Evolutionary conservation across 345 rosid species (phyloP).

Genomic region (Passiflora organensis): DNA sequence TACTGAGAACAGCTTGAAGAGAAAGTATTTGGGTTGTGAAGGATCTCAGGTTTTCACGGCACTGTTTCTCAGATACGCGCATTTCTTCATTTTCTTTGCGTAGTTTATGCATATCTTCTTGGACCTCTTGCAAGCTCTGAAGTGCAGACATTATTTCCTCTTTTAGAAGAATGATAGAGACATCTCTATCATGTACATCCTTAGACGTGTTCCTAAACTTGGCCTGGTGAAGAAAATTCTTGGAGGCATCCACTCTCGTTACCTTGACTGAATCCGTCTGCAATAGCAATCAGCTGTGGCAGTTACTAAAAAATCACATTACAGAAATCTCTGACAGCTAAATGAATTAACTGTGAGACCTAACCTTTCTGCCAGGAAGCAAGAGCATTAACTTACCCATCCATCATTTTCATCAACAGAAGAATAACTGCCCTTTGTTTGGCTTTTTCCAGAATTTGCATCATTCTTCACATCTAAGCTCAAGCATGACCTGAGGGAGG

Average conservation of each 20-base stretch:
- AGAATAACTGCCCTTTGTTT: constrained; percentile 17
- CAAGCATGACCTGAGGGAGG: constrained; percentile 53
- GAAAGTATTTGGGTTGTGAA: constrained; percentile 40
- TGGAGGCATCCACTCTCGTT: constrained; percentile 21
- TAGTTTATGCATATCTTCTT: constrained; percentile 57
- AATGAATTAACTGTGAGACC: constrained; percentile 5
- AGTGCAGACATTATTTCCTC: constrained; percentile 76
- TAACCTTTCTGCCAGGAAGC: constrained; percentile 9
- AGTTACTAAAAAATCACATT: constrained; percentile 20
- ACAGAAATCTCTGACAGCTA: constrained; percentile 14
- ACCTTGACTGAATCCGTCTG: constrained; percentile 42
- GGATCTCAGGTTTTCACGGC: constrained; percentile 41
- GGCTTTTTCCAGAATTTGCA: constrained; percentile 23
- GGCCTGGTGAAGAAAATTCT: constrained; percentile 27
- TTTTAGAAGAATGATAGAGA: constrained; percentile 56
- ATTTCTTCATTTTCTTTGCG: constrained; percentile 58
- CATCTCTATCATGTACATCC: constrained; percentile 39
- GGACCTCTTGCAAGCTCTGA: constrained; percentile 62
- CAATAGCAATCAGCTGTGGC: constrained; percentile 22
- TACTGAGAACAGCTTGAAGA: constrained; percentile 42
- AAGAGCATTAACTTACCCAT: constrained; percentile 52
- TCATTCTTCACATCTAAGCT: constrained; percentile 33
- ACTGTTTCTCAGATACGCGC: constrained; percentile 45
- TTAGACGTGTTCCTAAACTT: constrained; percentile 20
- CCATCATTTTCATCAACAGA: constrained; percentile 22